Base-by-base conservation (phyloP, 2,329 filamentous ascomycete genomes). In the Trichoderma sp. region DNA sequence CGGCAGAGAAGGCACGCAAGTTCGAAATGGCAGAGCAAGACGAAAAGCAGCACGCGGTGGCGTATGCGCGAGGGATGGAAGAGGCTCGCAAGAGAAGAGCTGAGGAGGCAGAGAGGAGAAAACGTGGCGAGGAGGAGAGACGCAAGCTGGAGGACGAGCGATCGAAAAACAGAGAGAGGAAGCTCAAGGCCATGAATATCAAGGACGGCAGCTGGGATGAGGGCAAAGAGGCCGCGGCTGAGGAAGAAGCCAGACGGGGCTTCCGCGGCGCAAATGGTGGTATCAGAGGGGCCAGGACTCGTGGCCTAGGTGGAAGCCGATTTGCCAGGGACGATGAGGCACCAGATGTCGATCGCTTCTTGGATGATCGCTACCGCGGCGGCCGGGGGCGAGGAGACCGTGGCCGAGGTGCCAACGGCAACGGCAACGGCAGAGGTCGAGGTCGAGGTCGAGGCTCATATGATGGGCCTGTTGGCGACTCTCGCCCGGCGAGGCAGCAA, bases 141-240 rank as follows among this genome's bases (percentile, higher is more conserved):
- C 79, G 79, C 34, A 81, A 80, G 70, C 79, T 87, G 70, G 86
- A 89, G 29, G 86, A 88, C 42, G 87, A 89, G 78, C 82, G 87
- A 13, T 85, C 84, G 27, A 83, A 82, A 71, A 89, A 89, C 73
- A 77, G 87, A 9, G 86, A 88, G 76, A 78, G 87, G 60, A 89
- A 89, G 74, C 79, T 89, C 22, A 85, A 85, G 71, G 87, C 87
- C 0, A 83, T 89, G 78, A 81, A 82, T 34, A 79, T 77, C 56
- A 85, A 84, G 74, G 82, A 86, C 45, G 82, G 81, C 34, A 83
- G 80, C 70, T 89, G 87, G 87, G 87, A 89, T 68, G 83, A 86
- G 73, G 86, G 86, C 48, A 89, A 88, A 76, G 78, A 82, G 50
- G 76, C 78, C 12, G 72, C 78, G 15, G 77, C 76, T 17, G 80